These are phyloP conservation scores for Pleurozium schreberi DNA, from an alignment of 225 moss, liverwort and hornwort species.

Conservation along the genomic window DNA sequence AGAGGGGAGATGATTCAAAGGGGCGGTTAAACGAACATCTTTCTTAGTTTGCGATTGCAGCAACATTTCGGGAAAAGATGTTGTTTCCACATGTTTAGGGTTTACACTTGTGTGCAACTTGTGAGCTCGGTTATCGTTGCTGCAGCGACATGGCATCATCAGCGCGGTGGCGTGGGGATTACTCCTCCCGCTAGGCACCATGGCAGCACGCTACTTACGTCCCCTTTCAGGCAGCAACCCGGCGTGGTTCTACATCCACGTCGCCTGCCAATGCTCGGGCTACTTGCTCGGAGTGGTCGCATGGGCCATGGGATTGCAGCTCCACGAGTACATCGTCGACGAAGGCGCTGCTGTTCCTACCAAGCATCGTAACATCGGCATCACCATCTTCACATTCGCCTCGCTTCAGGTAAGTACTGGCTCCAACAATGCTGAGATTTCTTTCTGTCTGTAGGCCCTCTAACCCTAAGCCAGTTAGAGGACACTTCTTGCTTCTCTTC, in stretches of 20 bases:
- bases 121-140: not conserved
- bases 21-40: not conserved
- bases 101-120: not conserved
- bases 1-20: not conserved
- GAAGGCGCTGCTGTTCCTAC: not conserved
- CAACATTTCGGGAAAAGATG: not conserved
- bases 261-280: conserved; percentile 43
- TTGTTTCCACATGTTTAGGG: not conserved
- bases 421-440: not conserved
- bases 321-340: conserved; percentile 11
- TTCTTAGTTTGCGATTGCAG: not conserved
- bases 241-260: conserved; percentile 65
- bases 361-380: conserved; percentile 60
- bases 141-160: conserved; percentile 54
- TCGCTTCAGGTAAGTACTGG: conserved; percentile 43
- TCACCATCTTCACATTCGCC: conserved; percentile 51
- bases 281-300: conserved; percentile 62
- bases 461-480: not conserved
- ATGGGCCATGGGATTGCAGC: conserved; percentile 65
- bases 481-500: not conserved
- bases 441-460: not conserved
- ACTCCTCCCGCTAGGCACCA: conserved; percentile 60
- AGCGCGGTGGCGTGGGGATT: conserved; percentile 66
- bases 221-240: conserved; percentile 42
- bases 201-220: conserved; percentile 69